Base-by-base conservation (phyloP, 352 stramenopile species). In the Pythium coloratum region DNA sequence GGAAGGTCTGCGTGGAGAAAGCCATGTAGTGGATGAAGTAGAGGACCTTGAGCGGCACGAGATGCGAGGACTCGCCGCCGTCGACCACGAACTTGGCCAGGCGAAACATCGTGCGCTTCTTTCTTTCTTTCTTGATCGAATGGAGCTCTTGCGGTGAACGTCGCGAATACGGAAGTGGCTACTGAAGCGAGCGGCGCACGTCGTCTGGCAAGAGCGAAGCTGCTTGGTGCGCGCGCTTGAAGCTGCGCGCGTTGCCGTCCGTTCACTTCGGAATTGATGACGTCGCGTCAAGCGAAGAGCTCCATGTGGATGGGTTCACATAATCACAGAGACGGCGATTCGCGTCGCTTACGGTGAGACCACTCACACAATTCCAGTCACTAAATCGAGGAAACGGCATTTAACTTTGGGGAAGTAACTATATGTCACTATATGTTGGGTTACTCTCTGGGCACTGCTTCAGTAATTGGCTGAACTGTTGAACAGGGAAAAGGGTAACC, bases 11-110 rank as follows among this genome's bases (percentile, higher is more conserved):
- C 51, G 76, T 84, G 66, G 77, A 85, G 69, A 89, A 89, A 26
- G 78, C 81, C 44, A 72, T 80, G 64, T 84, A 83, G 67, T 85
- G 73, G 67, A 89, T 83, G 38, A 84, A 69, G 71, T 86, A 89
- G 66, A 88, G 77, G 61, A 89, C 54, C 76, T 89, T 89, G 72
- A 89, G 81, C 71, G 81, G 73, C 68, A 88, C 72, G 74, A 89
- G 81, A 58, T 67, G 51, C 68, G 78, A 81, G 49, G 74, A 64
- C 70, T 89, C 81, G 57, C 81, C 81, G 70, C 78, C 81, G 57
- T 87, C 76, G 64, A 87, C 65, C 57, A 82, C 59, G 73, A 89
- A 89, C 56, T 75, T 74, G 64, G 77, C 40, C 10, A 63, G 30
- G 8, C 16, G 12, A 34, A 51, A 16, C 55, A 69, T 69, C 30